A percentile compares a stretch with the other conserved stretches of the same genome.
phyloP scores from a whole-genome alignment of 192 early-diverging fungal species.

The Linnemannia elongata region DNA sequence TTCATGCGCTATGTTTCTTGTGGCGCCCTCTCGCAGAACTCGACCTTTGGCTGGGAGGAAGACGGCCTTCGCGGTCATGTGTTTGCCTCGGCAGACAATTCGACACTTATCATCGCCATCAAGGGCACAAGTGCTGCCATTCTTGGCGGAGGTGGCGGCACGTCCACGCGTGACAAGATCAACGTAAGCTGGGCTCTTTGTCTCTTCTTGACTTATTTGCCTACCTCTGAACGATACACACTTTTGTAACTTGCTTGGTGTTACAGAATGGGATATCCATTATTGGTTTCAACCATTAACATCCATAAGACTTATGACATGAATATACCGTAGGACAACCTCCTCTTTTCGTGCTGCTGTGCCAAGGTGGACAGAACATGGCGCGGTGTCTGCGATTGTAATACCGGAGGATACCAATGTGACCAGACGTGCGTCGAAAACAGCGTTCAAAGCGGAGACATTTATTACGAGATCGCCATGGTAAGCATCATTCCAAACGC shows the following conservation, averaged over 20 bases:
- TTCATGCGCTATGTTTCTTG: background rate
- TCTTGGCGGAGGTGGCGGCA: constrained; percentile 77
- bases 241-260: background rate
- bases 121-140: constrained; percentile 87
- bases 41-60: constrained; percentile 79
- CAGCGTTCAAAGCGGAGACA: constrained; percentile 69
- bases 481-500: constrained; percentile 31
- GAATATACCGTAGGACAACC: constrained; percentile 77
- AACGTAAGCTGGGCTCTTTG: constrained; percentile 65
- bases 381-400: constrained; percentile 90
- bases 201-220: background rate
- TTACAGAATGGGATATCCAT: background rate
- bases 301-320: background rate
- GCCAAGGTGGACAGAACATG: constrained; percentile 85
- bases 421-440: constrained; percentile 72
- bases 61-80: constrained; percentile 91
- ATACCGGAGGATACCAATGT: constrained; percentile 68
- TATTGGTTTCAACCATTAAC: background rate
- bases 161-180: constrained; percentile 78
- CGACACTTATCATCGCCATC: constrained; percentile 82
- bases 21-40: constrained; percentile 56
- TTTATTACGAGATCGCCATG: constrained; percentile 78
- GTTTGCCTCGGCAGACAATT: constrained; percentile 77
- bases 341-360: constrained; percentile 97
- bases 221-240: background rate